Evolutionary conservation across 1,284 basidiomycete genomes (phyloP), one percentile per base, ranked within the genome.

Genomic region (Quambalaria eucalypti): DNA sequence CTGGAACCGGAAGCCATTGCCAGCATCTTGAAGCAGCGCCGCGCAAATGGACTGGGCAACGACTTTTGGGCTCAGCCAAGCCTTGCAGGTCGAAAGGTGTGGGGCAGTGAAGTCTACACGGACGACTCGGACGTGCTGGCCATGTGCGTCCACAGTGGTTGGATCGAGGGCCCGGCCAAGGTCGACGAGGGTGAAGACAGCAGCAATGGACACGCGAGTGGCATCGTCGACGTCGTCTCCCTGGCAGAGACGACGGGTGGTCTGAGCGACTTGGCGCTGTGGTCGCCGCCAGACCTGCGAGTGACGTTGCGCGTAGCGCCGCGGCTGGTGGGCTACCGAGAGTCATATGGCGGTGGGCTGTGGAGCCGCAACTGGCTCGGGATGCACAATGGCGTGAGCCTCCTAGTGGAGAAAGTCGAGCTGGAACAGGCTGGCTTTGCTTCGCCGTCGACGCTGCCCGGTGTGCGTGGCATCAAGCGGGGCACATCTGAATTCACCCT

Each of bases 71-170:
- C 55, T 21, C 57, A 67, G 28, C 61, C 57, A 7, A 60, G 64
- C 21, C 57, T 74, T 1, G 51, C 61, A 19, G 59, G 61, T 19
- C 68, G 80, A 31, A 73, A 77, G 39, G 66, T 81, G 29, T 82
- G 81, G 81, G 81, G 81, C 5, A 81, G 80, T 2, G 81, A 82
- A 52, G 79, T 82, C 36, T 82, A 82, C 64, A 82, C 81, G n/a
- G 81, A 82, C 66, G 81, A 82, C 65, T 82, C 81, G 26, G 80
- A 82, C 63, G 73, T 81, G 4, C 73, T 81, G 1, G 77, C 78
- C 14, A 77, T 82, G 49, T 77, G 80, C 29, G 67, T 82, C 4
- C 81, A 82, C 64, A 78, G 79, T 0, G 81, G 81, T 10, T 82
- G 80, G 80, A 64, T 66, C 78, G 50, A 73, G 76, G 57, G 78